Conservation (phyloP, 2,329 filamentous ascomycete species). For the Paraphoma sp. region DNA sequence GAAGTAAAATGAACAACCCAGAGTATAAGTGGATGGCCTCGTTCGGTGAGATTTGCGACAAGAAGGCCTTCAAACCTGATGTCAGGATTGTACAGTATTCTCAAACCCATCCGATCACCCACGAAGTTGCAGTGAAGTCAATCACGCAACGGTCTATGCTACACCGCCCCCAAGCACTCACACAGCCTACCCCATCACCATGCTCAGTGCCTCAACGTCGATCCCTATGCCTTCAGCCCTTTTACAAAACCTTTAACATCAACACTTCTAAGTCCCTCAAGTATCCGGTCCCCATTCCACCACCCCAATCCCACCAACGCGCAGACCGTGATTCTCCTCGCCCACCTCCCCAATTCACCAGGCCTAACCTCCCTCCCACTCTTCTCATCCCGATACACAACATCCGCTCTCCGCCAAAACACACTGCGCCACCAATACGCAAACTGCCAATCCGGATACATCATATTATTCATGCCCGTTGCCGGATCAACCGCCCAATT, state of each 20-base stretch:
- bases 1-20: too few species aligned
- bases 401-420: conserved; percentile 51
- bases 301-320: conserved; percentile 13
- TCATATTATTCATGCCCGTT: conserved; percentile 58
- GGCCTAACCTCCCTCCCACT: conserved; percentile 26
- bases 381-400: conserved; percentile 39
- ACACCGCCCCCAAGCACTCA: too few species aligned
- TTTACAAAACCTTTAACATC: conserved; percentile 7
- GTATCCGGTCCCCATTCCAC: conserved; percentile 22
- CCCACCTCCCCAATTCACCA: conserved; percentile 10
- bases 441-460: conserved; percentile 62
- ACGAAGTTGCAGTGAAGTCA: too few species aligned
- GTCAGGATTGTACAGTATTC: too few species aligned
- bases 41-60: too few species aligned
- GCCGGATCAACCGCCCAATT: conserved; percentile 60
- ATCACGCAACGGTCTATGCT: too few species aligned
- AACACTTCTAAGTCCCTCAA: conserved; percentile 16
- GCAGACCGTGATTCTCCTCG: conserved; percentile 11
- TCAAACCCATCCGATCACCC: too few species aligned
- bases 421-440: conserved; percentile 57
- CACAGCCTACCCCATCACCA: too few species aligned
- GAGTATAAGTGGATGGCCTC: too few species aligned
- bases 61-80: not conserved
- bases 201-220: too few species aligned
- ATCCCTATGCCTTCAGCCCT: not conserved